These are phyloP conservation scores for Microsporum ferrugineum DNA, from an alignment of 2,329 filamentous ascomycete species.

Conservation along the genomic window DNA sequence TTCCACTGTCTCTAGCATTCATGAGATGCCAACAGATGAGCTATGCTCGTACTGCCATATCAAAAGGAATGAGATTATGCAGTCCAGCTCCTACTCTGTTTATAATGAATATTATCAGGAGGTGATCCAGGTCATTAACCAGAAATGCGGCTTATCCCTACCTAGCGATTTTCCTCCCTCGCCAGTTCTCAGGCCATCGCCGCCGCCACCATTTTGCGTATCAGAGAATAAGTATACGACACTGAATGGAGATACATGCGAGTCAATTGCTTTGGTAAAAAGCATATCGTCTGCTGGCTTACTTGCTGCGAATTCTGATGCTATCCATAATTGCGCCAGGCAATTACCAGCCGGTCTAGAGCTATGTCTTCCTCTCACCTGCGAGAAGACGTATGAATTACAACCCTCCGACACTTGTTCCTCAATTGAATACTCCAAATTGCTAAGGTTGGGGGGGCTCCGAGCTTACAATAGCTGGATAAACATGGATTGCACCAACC, in stretches of 20 bases:
- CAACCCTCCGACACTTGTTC: conserved; percentile 2
- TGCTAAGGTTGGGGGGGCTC: not conserved
- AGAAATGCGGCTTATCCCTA: not conserved
- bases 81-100: conserved; percentile 16
- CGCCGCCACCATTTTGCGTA: conserved; percentile 6
- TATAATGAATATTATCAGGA: conserved; percentile 14
- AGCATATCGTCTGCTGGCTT: conserved; percentile 12
- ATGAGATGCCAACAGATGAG: conserved; percentile 16
- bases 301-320: not conserved
- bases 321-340: not conserved
- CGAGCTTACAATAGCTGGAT: conserved; percentile 16
- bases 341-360: not conserved
- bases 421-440: conserved; percentile 5
- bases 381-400: not conserved
- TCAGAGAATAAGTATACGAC: conserved; percentile 12
- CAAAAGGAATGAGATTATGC: conserved; percentile 18
- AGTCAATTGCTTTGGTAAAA: conserved; percentile 10
- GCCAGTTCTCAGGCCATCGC: not conserved
- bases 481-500: conserved; percentile 12
- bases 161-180: conserved; percentile 4
- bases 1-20: conserved; percentile 6
- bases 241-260: conserved; percentile 13
- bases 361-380: not conserved
- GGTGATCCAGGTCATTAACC: conserved; percentile 2
- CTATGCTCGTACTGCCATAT: conserved; percentile 19